These are phyloP conservation scores for Tricholoma saponaceum DNA, from an alignment of 768 basidiomycete genomes.

Conservation along the genomic window DNA sequence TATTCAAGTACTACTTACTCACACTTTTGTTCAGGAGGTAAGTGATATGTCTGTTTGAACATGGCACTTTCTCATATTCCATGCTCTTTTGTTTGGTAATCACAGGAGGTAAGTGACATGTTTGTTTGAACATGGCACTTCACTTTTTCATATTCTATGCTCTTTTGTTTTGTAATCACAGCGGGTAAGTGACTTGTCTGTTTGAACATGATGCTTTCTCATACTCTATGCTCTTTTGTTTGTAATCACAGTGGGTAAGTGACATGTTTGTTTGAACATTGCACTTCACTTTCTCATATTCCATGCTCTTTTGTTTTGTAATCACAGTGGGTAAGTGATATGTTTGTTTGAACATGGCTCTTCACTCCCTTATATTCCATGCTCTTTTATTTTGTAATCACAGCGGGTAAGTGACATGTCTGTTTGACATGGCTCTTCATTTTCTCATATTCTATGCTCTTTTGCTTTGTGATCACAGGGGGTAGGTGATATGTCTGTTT, in stretches of 20 bases:
- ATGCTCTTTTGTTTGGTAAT: not conserved
- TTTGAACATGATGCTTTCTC: no score
- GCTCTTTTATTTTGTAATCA: no score
- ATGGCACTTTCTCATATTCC: not conserved
- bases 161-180: not conserved
- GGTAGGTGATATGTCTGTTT: not conserved
- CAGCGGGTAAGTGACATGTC: not conserved
- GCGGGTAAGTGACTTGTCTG: not conserved
- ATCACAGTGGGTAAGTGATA: not conserved
- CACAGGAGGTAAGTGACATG: not conserved
- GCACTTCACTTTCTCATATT: not conserved
- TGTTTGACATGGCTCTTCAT: no score
- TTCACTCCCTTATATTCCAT: no score
- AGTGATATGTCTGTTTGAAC: no score
- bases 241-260: not conserved
- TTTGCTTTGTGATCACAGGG: no score
- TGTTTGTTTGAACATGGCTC: no score
- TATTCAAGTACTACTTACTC: not conserved
- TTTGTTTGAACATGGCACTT: not conserved
- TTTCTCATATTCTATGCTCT: no score
- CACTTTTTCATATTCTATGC: not conserved
- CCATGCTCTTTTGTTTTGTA: not conserved
- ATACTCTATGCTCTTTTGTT: no score
- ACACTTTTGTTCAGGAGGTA: not conserved
- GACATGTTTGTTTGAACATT: not conserved